Percentiles rank a stretch among this genome's conserved stretches.
These are phyloP conservation scores for Sungouiozyma ichnusensis DNA, from an alignment of 805 yeast species.

Conservation along the genomic window DNA sequence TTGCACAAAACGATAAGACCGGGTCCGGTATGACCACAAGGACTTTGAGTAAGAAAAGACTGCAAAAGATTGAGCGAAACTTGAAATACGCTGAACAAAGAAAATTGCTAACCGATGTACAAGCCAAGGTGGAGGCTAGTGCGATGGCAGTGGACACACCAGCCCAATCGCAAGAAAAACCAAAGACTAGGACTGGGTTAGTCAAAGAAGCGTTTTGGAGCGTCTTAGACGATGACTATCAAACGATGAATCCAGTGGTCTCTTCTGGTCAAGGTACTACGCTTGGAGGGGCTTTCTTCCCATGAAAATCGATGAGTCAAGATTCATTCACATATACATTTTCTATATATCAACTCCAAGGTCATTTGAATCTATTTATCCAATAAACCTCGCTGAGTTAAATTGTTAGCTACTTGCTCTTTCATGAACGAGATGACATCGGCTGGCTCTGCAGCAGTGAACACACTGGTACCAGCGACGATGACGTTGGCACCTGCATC, in stretches of 20 bases:
- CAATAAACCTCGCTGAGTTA: conserved; percentile 38
- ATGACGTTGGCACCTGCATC: conserved; percentile 95
- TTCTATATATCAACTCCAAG: no score
- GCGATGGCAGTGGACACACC: conserved; percentile 13
- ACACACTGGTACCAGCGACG: conserved; percentile 94
- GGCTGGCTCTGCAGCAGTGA: conserved; percentile 70
- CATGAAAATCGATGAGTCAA: conserved; percentile 15
- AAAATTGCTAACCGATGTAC: conserved; percentile 39
- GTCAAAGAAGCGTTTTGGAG: conserved; percentile 63
- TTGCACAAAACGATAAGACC: conserved; percentile 6
- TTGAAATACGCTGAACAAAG: conserved; percentile 58
- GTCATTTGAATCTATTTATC: conserved; percentile 9
- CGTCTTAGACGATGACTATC: conserved; percentile 47
- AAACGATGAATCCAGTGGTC: conserved; percentile 36
- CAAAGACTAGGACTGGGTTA: conserved; percentile 30
- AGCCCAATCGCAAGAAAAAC: conserved; percentile 6
- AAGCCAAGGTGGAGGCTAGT: conserved; percentile 35
- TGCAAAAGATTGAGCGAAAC: conserved; percentile 72
- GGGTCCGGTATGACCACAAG: conserved; percentile 35
- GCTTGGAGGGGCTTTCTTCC: conserved; percentile 62
- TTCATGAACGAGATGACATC: conserved; percentile 65
- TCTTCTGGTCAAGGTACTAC: conserved; percentile 70
- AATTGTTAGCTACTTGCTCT: conserved; percentile 42
- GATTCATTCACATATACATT: not conserved
- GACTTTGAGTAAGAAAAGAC: conserved; percentile 66